phyloP scores from a whole-genome alignment of 2,329 filamentous ascomycete species.

The Aspergillus costaricaensis region DNA sequence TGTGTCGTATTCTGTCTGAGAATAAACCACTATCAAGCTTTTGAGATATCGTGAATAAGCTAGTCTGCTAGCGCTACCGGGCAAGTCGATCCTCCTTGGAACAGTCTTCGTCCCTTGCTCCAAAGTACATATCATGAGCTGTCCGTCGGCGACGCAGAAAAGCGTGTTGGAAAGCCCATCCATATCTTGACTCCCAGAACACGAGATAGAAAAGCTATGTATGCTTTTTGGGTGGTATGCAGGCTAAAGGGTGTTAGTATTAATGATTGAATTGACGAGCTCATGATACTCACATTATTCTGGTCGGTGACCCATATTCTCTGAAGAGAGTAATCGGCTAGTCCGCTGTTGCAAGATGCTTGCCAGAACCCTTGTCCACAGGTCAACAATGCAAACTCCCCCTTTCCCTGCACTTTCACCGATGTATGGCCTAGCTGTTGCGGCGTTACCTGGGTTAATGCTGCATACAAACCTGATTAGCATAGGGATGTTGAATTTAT shows the following conservation, averaged over 20 bases:
- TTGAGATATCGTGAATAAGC: slow-evolving; percentile 49
- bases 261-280: background rate
- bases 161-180: slow-evolving; percentile 45
- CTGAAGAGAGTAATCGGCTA: slow-evolving; percentile 32
- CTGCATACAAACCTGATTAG: slow-evolving; percentile 24
- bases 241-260: slow-evolving; percentile 32
- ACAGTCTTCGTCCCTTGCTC: slow-evolving; percentile 45
- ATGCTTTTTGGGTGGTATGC: slow-evolving; percentile 41
- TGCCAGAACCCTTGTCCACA: slow-evolving; percentile 45
- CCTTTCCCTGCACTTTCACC: slow-evolving; percentile 36
- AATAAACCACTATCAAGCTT: slow-evolving; percentile 54
- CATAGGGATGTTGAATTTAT: background rate
- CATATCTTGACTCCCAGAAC: slow-evolving; percentile 23
- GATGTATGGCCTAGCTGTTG: slow-evolving; percentile 41
- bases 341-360: slow-evolving; percentile 29
- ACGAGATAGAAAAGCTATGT: slow-evolving; percentile 39
- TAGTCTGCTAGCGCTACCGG: slow-evolving; percentile 46
- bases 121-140: slow-evolving; percentile 52
- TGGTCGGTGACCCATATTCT: slow-evolving; percentile 47
- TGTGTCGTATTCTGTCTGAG: slow-evolving; percentile 28
- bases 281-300: slow-evolving; percentile 37
- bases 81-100: slow-evolving; percentile 42
- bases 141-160: slow-evolving; percentile 50
- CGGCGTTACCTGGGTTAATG: slow-evolving; percentile 32
- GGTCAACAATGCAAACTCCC: slow-evolving; percentile 34